Evolutionary conservation across 1,139 yeast genomes (phyloP).

Genomic region (Pneumocystis murina): DNA sequence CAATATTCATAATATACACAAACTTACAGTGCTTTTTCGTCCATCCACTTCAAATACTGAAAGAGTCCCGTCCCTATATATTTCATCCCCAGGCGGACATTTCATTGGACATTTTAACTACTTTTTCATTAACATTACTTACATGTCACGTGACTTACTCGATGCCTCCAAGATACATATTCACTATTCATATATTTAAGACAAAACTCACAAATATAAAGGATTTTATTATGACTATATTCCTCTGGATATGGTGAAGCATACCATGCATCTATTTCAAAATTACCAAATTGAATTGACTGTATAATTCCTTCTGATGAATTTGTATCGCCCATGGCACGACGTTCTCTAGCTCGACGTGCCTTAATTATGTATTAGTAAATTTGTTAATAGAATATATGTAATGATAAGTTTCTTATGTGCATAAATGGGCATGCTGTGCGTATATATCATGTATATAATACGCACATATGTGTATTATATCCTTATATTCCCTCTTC

Average conservation of each 20-base stretch:
- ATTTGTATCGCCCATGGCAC: constrained; percentile 14
- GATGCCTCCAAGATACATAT: constrained; percentile 54
- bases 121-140: not conserved
- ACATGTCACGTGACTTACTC: constrained; percentile 37
- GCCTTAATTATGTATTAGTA: constrained; percentile 21
- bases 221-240: constrained; percentile 43
- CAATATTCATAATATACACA: not conserved
- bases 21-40: constrained; percentile 42
- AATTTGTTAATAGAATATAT: constrained; percentile 2
- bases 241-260: constrained; percentile 89
- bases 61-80: constrained; percentile 53
- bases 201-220: constrained; percentile 76
- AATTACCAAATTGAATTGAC: constrained; percentile 51
- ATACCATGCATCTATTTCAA: constrained; percentile 80
- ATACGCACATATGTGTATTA: too few species aligned
- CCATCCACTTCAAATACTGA: constrained; percentile 92
- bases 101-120: constrained; percentile 26
- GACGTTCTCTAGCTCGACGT: constrained; percentile 17
- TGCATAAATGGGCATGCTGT: too few species aligned
- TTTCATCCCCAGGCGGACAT: constrained; percentile 85
- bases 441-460: too few species aligned
- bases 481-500: too few species aligned
- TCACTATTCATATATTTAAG: constrained; percentile 66
- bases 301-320: constrained; percentile 25
- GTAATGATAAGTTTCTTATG: too few species aligned